Percentiles rank a stretch among this genome's conserved stretches.
phyloP scores from a whole-genome alignment of 1,139 yeast species.

The Nadsonia starkeyi-henricii region DNA sequence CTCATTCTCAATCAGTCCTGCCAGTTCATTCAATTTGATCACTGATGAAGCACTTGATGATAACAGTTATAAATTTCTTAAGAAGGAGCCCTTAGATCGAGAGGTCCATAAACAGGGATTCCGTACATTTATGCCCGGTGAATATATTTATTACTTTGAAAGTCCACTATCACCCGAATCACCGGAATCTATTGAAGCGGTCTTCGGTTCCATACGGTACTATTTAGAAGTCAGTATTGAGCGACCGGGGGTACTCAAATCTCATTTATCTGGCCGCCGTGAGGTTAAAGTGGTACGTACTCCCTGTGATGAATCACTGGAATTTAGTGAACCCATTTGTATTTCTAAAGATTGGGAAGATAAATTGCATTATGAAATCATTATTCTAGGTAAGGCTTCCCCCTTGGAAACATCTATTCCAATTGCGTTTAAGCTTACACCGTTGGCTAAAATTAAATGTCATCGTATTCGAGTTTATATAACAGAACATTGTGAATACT shows the following conservation, averaged over 20 bases:
- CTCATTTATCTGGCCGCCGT: constrained; percentile 49
- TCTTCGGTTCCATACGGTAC: constrained; percentile 71
- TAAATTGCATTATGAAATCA: constrained; percentile 75
- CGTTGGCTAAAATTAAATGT: constrained; percentile 72
- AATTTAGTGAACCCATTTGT: constrained; percentile 86
- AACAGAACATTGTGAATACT: constrained; percentile 83
- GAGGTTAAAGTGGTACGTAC: constrained; percentile 61
- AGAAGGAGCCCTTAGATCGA: constrained; percentile 20
- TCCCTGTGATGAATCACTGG: constrained; percentile 64
- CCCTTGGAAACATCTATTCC: constrained; percentile 76
- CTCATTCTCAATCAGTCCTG: neutral
- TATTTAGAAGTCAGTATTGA: constrained; percentile 53
- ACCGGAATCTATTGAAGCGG: constrained; percentile 69
- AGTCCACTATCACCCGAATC: constrained; percentile 68
- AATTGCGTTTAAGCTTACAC: constrained; percentile 68
- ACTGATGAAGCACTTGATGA: neutral
- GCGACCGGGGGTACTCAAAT: constrained; percentile 73
- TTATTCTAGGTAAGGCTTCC: constrained; percentile 71
- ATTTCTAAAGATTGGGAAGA: constrained; percentile 91
- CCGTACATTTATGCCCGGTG: constrained; percentile 59
- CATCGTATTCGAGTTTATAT: constrained; percentile 77
- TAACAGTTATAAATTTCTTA: neutral
- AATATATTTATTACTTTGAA: constrained; percentile 83
- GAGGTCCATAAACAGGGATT: constrained; percentile 21
- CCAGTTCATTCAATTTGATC: neutral